phyloP scores from a whole-genome alignment of 2,329 filamentous ascomycete species.

The Leptodontidium sp. region DNA sequence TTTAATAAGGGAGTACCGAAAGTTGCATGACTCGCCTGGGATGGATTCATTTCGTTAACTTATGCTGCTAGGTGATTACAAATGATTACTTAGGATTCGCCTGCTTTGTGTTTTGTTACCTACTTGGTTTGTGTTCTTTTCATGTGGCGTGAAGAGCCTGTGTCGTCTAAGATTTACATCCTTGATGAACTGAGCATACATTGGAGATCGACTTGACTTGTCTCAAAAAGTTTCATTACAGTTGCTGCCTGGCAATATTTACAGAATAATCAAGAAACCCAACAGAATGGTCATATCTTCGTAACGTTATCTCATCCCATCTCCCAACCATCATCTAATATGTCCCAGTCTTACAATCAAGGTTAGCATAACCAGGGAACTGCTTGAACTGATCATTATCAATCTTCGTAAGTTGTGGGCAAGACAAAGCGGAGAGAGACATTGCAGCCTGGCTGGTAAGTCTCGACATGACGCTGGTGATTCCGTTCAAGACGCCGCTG shows the following conservation, averaged over 20 bases:
- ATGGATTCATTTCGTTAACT: too few relatives aligned
- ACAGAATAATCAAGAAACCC: background rate
- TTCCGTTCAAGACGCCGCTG: background rate
- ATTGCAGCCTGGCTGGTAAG: background rate
- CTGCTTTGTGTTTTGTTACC: too few relatives aligned
- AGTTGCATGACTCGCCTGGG: too few relatives aligned
- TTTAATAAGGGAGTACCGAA: too few relatives aligned
- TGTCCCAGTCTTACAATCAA: slow-evolving; percentile 7
- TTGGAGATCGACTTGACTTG: too few relatives aligned
- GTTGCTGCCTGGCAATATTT: background rate
- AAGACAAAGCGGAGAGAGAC: background rate
- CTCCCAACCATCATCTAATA: background rate
- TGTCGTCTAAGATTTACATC: too few relatives aligned
- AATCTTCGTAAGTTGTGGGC: slow-evolving; percentile 20
- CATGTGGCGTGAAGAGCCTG: too few relatives aligned
- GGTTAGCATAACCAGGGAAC: slow-evolving; percentile 7
- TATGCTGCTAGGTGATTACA: too few relatives aligned
- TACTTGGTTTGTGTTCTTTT: too few relatives aligned
- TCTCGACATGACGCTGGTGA: background rate
- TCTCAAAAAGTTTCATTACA: background rate
- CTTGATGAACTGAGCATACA: too few relatives aligned
- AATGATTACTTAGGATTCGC: too few relatives aligned
- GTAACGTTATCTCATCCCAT: background rate
- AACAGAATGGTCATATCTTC: background rate
- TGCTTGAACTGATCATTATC: slow-evolving; percentile 16